Percentiles rank a stretch among this genome's conserved stretches.
These are phyloP conservation scores for Spathaspora boniae DNA, from an alignment of 805 yeast species.

Conservation along the genomic window DNA sequence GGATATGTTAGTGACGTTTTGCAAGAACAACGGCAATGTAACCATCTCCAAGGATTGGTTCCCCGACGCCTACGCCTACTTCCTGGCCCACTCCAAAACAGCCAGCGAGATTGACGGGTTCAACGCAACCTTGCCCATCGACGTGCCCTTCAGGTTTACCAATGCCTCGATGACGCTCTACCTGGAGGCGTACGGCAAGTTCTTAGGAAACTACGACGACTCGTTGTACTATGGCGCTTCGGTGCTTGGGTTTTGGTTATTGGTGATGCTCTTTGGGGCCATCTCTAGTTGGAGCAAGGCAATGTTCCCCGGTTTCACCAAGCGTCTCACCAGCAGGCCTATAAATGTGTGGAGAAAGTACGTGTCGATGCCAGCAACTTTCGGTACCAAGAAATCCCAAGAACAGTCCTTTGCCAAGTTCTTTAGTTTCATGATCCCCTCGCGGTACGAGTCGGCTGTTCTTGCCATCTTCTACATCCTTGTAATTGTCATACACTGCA, in stretches of 20 bases:
- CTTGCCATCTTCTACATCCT: constrained; percentile 17
- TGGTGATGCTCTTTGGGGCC: constrained; percentile 39
- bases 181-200: constrained; percentile 14
- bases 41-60: constrained; percentile 18
- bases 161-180: constrained; percentile 9
- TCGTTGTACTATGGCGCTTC: constrained; percentile 38
- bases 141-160: constrained; percentile 23
- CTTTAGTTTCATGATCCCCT: constrained; percentile 24
- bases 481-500: constrained; percentile 15
- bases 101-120: constrained; percentile 18
- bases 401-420: constrained; percentile 1
- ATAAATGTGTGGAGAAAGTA: constrained; percentile 20
- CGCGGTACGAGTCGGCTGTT: constrained; percentile 33
- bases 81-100: constrained; percentile 14
- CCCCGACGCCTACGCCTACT: constrained; percentile 13
- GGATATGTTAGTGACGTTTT: constrained; percentile 13
- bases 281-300: constrained; percentile 37
- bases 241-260: constrained; percentile 46
- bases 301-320: constrained; percentile 35
- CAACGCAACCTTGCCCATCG: constrained; percentile 16
- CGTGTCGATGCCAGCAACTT: constrained; percentile 25
- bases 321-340: constrained; percentile 26
- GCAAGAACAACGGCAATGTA: constrained; percentile 18
- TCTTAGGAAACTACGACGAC: constrained; percentile 33
- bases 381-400: constrained; percentile 13